Evolutionary conservation across 2,329 filamentous ascomycete species (phyloP).

Genomic region (Xylaria sp.): DNA sequence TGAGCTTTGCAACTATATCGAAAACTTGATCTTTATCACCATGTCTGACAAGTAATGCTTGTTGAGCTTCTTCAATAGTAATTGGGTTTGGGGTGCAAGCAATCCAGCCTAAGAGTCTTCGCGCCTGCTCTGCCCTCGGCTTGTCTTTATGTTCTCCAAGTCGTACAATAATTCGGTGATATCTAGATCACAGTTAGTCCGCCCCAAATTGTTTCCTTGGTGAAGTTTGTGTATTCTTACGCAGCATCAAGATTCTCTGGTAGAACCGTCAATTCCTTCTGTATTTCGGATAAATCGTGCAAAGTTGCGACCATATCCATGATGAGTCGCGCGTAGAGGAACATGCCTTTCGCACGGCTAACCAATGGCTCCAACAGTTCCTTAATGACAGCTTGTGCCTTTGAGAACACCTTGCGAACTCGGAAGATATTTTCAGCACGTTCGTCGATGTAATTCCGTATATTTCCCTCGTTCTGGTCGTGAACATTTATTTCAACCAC

Average conservation of each 20-base stretch:
- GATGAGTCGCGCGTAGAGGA: slow-evolving; percentile 11
- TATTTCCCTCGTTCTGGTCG: background rate
- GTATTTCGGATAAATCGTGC: slow-evolving; percentile 4
- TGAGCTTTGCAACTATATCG: background rate
- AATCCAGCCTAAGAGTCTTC: slow-evolving; percentile 6
- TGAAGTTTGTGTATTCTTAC: background rate
- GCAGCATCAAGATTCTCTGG: slow-evolving; percentile 14
- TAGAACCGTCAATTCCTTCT: slow-evolving; percentile 1
- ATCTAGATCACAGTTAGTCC: background rate
- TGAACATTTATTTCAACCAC: slow-evolving; percentile 1
- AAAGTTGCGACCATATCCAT: slow-evolving; percentile 7
- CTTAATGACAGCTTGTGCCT: background rate
- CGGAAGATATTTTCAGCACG: background rate
- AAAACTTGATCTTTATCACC: background rate
- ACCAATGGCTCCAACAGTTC: background rate
- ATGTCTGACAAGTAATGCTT: slow-evolving; percentile 4
- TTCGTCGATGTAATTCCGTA: background rate
- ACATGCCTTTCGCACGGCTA: slow-evolving; percentile 11
- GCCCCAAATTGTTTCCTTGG: too few species aligned
- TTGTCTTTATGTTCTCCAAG: background rate
- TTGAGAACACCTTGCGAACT: background rate
- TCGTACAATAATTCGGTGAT: slow-evolving; percentile 10
- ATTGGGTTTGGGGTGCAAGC: slow-evolving; percentile 3
- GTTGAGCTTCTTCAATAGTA: slow-evolving; percentile 5
- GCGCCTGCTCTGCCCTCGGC: background rate